Evolutionary conservation across 305 asterid species (phyloP).

Genomic region (Nicotiana rustica): DNA sequence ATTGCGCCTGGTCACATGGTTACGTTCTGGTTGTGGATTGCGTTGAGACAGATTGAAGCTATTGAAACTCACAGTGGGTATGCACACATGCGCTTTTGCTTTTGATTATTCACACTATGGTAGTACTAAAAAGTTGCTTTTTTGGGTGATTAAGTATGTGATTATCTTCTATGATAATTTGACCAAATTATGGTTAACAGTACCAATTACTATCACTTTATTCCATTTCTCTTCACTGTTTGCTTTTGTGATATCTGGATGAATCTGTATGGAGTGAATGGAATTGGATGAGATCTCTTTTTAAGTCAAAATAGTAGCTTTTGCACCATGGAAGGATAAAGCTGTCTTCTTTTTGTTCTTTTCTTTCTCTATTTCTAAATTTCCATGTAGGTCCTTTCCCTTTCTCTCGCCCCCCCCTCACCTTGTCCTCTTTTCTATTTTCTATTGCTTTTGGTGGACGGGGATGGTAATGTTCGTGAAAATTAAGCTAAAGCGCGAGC

Average conservation of each 20-base stretch:
- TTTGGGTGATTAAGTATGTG: conserved; percentile 51
- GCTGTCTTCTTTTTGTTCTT: conserved; percentile 32
- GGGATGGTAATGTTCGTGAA: conserved; percentile 17
- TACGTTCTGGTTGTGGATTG: conserved; percentile 97
- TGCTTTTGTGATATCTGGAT: conserved; percentile 52
- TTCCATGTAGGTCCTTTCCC: not conserved
- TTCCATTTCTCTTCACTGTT: conserved; percentile 51
- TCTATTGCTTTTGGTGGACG: conserved; percentile 20
- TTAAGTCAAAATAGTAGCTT: conserved; percentile 52
- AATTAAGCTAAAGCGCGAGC: not conserved
- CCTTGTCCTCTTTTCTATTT: conserved; percentile 21
- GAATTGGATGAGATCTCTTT: conserved; percentile 53
- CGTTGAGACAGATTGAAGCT: conserved; percentile 90
- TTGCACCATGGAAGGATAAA: conserved; percentile 47
- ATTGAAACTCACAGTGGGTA: conserved; percentile 99
- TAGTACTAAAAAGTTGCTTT: conserved; percentile 33
- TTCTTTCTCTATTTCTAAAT: conserved; percentile 27
- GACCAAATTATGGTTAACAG: conserved; percentile 74
- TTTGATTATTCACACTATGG: not conserved
- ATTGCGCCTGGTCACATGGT: conserved; percentile 91
- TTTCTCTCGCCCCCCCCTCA: not conserved
- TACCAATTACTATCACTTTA: conserved; percentile 36
- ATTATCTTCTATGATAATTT: conserved; percentile 59
- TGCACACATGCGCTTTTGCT: conserved; percentile 64
- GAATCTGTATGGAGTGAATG: conserved; percentile 60